Evolutionary conservation across 352 stramenopile genomes (phyloP).

Genomic region (Phytopythium kandeliae): DNA sequence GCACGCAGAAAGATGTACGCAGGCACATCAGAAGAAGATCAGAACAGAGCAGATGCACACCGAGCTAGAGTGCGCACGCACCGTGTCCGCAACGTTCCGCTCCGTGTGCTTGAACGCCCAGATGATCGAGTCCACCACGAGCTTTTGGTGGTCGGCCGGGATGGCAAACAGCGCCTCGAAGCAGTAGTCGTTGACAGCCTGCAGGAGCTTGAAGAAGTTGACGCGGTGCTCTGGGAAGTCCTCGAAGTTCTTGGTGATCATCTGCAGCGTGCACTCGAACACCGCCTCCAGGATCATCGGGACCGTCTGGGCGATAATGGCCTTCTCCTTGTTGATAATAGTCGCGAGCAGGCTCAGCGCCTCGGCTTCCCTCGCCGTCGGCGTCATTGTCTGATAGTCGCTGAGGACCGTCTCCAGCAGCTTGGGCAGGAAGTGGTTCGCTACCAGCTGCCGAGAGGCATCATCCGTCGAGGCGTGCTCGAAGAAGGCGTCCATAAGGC

Average conservation of each 20-base stretch:
- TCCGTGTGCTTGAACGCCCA: conserved; percentile 99
- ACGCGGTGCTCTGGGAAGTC: conserved; percentile 98
- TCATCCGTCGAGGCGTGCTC: conserved; percentile 78
- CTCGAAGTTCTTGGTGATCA: conserved; percentile 99
- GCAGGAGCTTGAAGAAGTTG: conserved; percentile 98
- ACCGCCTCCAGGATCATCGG: conserved; percentile 96
- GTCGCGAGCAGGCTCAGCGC: conserved; percentile 95
- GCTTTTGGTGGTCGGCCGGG: conserved; percentile 96
- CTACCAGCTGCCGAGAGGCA: conserved; percentile 71
- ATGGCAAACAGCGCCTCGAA: conserved; percentile 98
- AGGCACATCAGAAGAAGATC: too few species aligned
- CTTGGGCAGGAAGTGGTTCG: conserved; percentile 94
- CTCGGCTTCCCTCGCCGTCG: conserved; percentile 83
- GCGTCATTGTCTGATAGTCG: conserved; percentile 91
- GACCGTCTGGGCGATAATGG: conserved; percentile 75
- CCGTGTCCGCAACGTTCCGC: conserved; percentile 96
- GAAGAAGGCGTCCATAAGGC: conserved; percentile 96
- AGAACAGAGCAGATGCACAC: too few species aligned
- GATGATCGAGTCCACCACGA: conserved; percentile 98
- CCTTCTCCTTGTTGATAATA: conserved; percentile 96
- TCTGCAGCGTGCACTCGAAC: conserved; percentile 98
- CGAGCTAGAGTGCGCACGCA: conserved; percentile 14
- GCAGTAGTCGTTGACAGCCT: conserved; percentile 93
- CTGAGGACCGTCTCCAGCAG: conserved; percentile 95
- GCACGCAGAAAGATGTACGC: conserved; percentile 7